Percentiles rank a stretch among this genome's conserved stretches.
Conservation (phyloP, 257 asterid species). For the Cruciata laevipes region DNA sequence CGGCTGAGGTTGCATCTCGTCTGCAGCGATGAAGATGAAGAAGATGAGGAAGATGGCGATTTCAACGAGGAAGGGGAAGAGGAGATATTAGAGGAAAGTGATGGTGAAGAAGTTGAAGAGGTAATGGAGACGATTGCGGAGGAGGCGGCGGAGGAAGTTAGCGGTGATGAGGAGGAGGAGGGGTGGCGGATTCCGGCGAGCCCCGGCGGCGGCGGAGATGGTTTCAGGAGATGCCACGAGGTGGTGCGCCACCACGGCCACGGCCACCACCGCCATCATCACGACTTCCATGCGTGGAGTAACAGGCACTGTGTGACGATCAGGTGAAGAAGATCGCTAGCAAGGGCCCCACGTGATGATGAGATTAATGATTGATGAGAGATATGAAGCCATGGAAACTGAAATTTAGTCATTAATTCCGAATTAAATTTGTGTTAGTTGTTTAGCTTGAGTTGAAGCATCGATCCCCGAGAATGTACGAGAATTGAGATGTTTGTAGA, state of each 20-base stretch:
- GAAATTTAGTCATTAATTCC: not conserved
- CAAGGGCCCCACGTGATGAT: not conserved
- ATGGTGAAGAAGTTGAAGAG: not conserved
- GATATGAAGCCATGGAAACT: not conserved
- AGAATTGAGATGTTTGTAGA: not conserved
- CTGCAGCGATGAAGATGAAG: not conserved
- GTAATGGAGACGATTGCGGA: not conserved
- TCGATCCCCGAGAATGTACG: not conserved
- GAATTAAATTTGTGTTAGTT: not conserved
- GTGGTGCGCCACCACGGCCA: conserved; percentile 1
- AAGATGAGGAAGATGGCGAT: not conserved
- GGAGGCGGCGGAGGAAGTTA: not conserved
- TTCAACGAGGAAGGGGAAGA: conserved; percentile 1
- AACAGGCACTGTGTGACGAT: conserved; percentile 24
- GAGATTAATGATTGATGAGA: not conserved
- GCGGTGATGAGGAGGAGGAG: not conserved
- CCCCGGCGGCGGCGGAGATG: conserved; percentile 14
- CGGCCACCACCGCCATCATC: conserved; percentile 17
- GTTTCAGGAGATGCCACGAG: conserved; percentile 21
- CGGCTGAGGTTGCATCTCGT: conserved; percentile 31
- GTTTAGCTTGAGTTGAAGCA: not conserved
- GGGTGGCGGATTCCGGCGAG: conserved; percentile 20
- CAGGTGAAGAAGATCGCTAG: conserved; percentile 7
- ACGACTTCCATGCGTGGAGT: conserved; percentile 21
- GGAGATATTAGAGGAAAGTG: not conserved